Evolutionary conservation across 1,139 yeast genomes (phyloP), one percentile per base, ranked within the genome.

Genomic region (Candida anutae): DNA sequence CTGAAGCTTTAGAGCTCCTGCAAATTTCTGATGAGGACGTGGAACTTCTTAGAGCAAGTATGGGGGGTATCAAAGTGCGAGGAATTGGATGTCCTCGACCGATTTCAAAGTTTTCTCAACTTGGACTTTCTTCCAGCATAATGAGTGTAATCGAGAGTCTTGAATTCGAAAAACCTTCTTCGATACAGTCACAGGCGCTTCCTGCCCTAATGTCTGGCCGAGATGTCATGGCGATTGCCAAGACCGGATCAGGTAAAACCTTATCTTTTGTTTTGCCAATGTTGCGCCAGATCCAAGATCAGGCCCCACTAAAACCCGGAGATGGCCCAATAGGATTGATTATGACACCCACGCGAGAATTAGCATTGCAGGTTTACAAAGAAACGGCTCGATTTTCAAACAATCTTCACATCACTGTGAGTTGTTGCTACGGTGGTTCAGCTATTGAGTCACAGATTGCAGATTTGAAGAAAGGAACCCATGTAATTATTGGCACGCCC

Each of bases 221-320:
- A 32, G 97, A 93, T 57, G 74, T 90, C 4, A 80, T 93, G 29
- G 97, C 95, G 5, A 81, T 90, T 18, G 97, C 98, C 0, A 85
- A 87, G 41, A 90, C 99, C 0, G 98, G 99, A 0, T 84, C 96
- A 3, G 98, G 98, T 2, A 90, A 90, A 48, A 93, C 98, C 0
- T 65, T 90, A 44, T 81, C 96, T 2, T 93, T 84, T 53, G 61
- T 87, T 6, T 50, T 93, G 8, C 97, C 98, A 0, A 55, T 90
- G 57, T 60, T 90, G 28, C 65, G 95, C 28, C 97, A 90, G 36
- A 73, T 93, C 5, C 72, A 69, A 36, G 90, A 80, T 27, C 90
- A 82, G 40, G 60, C 73, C 3, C 73, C 75, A 0, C 41, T 83
- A 18, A 43, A 59, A 1, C 53, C 56, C 3, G 64, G 61, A 5